These are phyloP conservation scores for Amauroascus verrucosus DNA, from an alignment of 2,329 filamentous ascomycete genomes.

Conservation along the genomic window DNA sequence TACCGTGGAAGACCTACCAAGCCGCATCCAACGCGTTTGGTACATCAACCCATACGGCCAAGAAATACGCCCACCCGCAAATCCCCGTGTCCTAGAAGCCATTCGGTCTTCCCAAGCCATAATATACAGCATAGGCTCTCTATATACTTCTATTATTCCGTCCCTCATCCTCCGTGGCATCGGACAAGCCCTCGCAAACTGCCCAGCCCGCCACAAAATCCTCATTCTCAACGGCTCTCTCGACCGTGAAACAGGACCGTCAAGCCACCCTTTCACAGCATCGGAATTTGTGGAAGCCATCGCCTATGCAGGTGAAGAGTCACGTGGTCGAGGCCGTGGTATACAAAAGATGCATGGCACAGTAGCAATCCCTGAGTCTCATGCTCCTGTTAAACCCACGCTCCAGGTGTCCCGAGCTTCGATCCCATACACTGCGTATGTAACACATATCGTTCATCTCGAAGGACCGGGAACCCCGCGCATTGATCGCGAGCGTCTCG, in stretches of 20 bases:
- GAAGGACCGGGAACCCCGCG: conserved; percentile 59
- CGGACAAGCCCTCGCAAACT: conserved; percentile 51
- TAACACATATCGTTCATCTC: conserved; percentile 75
- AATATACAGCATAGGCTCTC: conserved; percentile 85
- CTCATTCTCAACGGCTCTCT: conserved; percentile 73
- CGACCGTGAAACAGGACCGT: conserved; percentile 78
- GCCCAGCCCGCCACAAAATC: conserved; percentile 55
- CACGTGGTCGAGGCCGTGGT: conserved; percentile 38
- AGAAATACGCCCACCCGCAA: conserved; percentile 76
- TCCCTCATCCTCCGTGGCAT: conserved; percentile 69
- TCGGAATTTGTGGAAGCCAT: conserved; percentile 76
- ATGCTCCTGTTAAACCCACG: neutral
- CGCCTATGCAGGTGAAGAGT: conserved; percentile 61
- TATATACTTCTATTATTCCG: conserved; percentile 83
- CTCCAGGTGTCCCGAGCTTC: conserved; percentile 10
- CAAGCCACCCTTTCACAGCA: conserved; percentile 54
- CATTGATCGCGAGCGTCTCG: conserved; percentile 57
- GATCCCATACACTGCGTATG: conserved; percentile 54
- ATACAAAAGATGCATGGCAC: conserved; percentile 2
- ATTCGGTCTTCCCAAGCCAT: conserved; percentile 56
- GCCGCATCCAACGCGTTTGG: conserved; percentile 74
- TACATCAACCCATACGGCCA: conserved; percentile 99
- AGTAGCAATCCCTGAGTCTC: neutral
- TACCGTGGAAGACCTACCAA: conserved; percentile 67
- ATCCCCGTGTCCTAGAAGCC: conserved; percentile 65